These are phyloP conservation scores for Zygoascus bituminiphila DNA, from an alignment of 805 yeast genomes.

Conservation along the genomic window DNA sequence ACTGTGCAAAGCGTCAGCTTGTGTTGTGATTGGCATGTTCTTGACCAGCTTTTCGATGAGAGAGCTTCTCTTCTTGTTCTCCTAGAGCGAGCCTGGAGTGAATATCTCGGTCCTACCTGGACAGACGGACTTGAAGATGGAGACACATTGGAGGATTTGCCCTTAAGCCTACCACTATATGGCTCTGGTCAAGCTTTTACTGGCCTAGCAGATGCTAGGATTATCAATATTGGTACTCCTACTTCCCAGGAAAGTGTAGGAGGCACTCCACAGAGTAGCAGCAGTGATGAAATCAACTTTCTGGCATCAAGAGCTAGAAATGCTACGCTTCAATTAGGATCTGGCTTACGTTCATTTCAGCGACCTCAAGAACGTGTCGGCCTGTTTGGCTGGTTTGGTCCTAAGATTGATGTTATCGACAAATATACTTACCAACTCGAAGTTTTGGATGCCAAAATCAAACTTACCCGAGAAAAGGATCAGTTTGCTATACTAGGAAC, in stretches of 20 bases:
- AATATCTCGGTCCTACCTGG: slow-evolving; percentile 43
- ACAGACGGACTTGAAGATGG: slow-evolving; percentile 1
- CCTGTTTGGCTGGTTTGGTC: slow-evolving; percentile 54
- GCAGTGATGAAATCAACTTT: background rate
- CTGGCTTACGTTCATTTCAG: slow-evolving; percentile 25
- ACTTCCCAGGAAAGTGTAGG: background rate
- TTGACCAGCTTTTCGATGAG: slow-evolving; percentile 56
- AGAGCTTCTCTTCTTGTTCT: slow-evolving; percentile 45
- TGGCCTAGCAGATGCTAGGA: background rate
- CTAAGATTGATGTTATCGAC: slow-evolving; percentile 72
- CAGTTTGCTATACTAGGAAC: slow-evolving; percentile 72
- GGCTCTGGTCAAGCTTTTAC: background rate
- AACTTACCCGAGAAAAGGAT: slow-evolving; percentile 31
- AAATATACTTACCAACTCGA: slow-evolving; percentile 62
- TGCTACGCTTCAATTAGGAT: slow-evolving; percentile 13
- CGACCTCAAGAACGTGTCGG: slow-evolving; percentile 64
- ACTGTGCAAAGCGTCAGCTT: slow-evolving; percentile 68
- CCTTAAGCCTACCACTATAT: background rate
- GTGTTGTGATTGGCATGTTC: slow-evolving; percentile 77
- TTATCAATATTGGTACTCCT: background rate
- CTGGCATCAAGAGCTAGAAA: background rate
- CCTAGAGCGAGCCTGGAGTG: slow-evolving; percentile 67
- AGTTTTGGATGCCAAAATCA: slow-evolving; percentile 63
- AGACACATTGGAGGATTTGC: background rate
- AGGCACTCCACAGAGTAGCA: background rate